These are phyloP conservation scores for Trichothecium sympodiale DNA, from an alignment of 2,329 filamentous ascomycete species.

Conservation along the genomic window DNA sequence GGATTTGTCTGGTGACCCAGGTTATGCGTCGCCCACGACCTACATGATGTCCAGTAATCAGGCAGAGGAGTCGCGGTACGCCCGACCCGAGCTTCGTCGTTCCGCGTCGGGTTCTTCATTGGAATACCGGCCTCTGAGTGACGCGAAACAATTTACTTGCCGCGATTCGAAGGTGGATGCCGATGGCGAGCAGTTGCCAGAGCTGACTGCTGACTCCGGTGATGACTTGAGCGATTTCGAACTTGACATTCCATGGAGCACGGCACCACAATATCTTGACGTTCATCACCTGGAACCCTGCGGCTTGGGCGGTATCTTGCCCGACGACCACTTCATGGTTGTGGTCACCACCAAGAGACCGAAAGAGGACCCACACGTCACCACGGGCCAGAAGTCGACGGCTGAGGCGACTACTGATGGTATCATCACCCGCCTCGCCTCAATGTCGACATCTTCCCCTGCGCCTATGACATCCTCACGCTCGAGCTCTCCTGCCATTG, in stretches of 20 bases:
- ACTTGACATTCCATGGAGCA: constrained; percentile 32
- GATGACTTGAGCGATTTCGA: constrained; percentile 23
- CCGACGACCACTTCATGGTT: constrained; percentile 54
- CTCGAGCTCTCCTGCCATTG: constrained; percentile 12
- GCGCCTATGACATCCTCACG: constrained; percentile 2
- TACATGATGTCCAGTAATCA: constrained; percentile 36
- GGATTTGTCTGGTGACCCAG: constrained; percentile 60
- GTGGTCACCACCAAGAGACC: constrained; percentile 39
- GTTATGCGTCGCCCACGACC: constrained; percentile 34
- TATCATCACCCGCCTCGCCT: constrained; percentile 29
- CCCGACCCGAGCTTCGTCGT: constrained; percentile 20
- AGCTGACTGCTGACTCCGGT: constrained; percentile 21
- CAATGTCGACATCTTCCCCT: constrained; percentile 29
- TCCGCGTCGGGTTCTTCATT: constrained; percentile 41
- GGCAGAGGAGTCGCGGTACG: constrained; percentile 12
- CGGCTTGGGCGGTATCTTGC: constrained; percentile 46
- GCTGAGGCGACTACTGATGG: constrained; percentile 23
- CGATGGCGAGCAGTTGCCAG: constrained; percentile 12
- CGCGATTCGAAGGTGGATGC: constrained; percentile 17
- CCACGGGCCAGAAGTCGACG: constrained; percentile 2
- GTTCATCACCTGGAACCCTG: constrained; percentile 39
- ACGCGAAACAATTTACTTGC: constrained; percentile 14
- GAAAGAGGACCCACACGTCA: constrained; percentile 12
- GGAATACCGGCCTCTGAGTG: constrained; percentile 37
- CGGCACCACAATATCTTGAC: constrained; percentile 25